Evolutionary conservation across 768 basidiomycete species (phyloP).

Genomic region (Amanita exitialis): DNA sequence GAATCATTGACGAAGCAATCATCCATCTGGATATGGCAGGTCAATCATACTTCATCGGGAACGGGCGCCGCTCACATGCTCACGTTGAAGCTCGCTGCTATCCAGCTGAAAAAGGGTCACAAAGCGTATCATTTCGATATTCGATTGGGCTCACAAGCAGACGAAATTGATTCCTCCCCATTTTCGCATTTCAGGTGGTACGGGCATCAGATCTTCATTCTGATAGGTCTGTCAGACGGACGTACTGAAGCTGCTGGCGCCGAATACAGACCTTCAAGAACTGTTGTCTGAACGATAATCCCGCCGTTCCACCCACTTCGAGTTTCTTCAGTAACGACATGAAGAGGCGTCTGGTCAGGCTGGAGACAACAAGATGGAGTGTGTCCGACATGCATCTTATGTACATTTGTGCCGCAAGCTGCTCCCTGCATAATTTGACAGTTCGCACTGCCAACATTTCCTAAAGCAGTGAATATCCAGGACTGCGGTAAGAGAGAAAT

Average conservation of each 20-base stretch:
- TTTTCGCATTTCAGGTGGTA: conserved; percentile 47
- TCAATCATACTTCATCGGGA: not conserved
- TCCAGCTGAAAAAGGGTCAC: conserved; percentile 40
- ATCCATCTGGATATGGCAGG: conserved; percentile 41
- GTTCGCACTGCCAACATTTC: no score
- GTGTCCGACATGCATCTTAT: no score
- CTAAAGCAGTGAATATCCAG: no score
- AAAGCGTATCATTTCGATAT: not conserved
- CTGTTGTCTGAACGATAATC: conserved; percentile 41
- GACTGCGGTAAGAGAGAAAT: no score
- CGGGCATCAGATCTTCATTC: conserved; percentile 67
- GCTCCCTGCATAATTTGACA: no score
- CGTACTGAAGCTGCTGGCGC: not conserved
- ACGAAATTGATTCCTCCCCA: conserved; percentile 62
- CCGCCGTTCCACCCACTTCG: conserved; percentile 44
- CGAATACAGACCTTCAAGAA: conserved; percentile 41
- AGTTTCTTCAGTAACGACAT: conserved; percentile 29
- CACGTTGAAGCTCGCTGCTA: conserved; percentile 73
- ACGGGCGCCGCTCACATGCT: conserved; percentile 42
- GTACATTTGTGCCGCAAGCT: no score
- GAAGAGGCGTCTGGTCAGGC: not conserved
- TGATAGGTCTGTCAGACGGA: conserved; percentile 3
- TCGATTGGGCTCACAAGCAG: conserved; percentile 38
- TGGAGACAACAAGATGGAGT: no score
- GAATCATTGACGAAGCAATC: conserved; percentile 69